phyloP scores from a whole-genome alignment of 768 basidiomycete species.

The Arthromyces matolae region DNA sequence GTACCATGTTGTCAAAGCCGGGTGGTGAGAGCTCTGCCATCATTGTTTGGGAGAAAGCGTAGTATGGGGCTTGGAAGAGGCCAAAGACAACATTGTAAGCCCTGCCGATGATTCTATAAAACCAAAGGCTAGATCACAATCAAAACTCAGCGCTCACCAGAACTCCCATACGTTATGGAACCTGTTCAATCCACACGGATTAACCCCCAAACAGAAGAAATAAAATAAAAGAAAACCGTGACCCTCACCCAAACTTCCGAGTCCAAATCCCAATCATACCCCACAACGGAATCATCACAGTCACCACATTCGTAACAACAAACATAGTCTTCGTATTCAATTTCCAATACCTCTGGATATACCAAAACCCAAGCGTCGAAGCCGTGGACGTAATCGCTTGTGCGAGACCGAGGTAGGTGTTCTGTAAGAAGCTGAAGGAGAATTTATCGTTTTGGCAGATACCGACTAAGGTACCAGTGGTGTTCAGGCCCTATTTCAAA shows the following conservation, averaged over 20 bases:
- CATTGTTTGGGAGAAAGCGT: constrained; percentile 83
- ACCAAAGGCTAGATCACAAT: background rate
- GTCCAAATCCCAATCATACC: constrained; percentile 88
- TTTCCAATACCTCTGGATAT: constrained; percentile 76
- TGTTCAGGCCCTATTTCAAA: constrained; percentile 68
- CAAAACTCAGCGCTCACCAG: constrained; percentile 44
- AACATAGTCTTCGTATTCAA: constrained; percentile 84
- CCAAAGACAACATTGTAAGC: constrained; percentile 79
- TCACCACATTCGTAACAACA: constrained; percentile 69
- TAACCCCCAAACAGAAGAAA: too few species aligned
- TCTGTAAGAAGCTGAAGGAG: constrained; percentile 75
- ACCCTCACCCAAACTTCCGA: constrained; percentile 62
- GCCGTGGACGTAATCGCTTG: constrained; percentile 74
- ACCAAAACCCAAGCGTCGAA: constrained; percentile 78
- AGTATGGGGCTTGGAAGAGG: constrained; percentile 84
- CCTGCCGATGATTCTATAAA: constrained; percentile 32
- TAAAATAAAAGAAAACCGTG: too few species aligned
- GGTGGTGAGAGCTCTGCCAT: constrained; percentile 87
- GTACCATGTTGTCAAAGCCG: constrained; percentile 76
- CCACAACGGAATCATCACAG: constrained; percentile 79
- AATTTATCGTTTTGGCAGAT: constrained; percentile 84
- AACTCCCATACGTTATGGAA: constrained; percentile 88
- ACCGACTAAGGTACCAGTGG: constrained; percentile 67
- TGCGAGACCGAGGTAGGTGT: constrained; percentile 71
- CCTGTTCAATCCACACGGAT: too few species aligned